Evolutionary conservation across 805 yeast species (phyloP).

Genomic region (Metschnikowia colocasiae): DNA sequence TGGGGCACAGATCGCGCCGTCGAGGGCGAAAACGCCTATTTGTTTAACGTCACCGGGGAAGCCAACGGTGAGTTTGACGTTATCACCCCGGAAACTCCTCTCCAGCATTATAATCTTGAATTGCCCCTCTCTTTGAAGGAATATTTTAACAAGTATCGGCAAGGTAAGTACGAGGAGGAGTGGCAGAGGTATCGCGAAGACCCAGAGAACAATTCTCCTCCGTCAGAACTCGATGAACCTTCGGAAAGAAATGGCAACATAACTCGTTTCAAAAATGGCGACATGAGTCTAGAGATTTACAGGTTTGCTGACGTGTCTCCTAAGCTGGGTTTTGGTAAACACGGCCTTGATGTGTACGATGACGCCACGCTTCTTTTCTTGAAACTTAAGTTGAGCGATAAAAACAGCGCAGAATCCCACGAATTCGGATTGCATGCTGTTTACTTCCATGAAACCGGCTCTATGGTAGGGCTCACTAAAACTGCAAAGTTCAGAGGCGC

Average conservation of each 20-base stretch:
- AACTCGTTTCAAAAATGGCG: slow-evolving; percentile 24
- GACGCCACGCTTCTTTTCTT: slow-evolving; percentile 36
- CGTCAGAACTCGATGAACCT: slow-evolving; percentile 12
- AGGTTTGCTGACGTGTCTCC: slow-evolving; percentile 24
- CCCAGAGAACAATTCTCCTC: slow-evolving; percentile 22
- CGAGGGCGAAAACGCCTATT: slow-evolving; percentile 22
- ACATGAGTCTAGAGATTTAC: slow-evolving; percentile 22
- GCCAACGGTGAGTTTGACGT: slow-evolving; percentile 41
- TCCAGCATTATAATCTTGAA: slow-evolving; percentile 5
- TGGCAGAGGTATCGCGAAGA: slow-evolving; percentile 27
- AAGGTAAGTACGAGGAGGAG: slow-evolving; percentile 25
- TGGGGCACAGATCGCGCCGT: slow-evolving; percentile 42
- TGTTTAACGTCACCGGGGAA: slow-evolving; percentile 48
- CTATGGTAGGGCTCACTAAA: slow-evolving; percentile 53
- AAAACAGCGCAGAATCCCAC: slow-evolving; percentile 48
- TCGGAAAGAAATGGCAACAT: slow-evolving; percentile 27
- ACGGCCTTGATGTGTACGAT: slow-evolving; percentile 16
- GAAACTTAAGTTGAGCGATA: slow-evolving; percentile 35
- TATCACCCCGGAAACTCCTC: slow-evolving; percentile 11
- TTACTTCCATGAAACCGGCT: slow-evolving; percentile 64
- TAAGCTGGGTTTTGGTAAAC: slow-evolving; percentile 17
- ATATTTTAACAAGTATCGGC: slow-evolving; percentile 25
- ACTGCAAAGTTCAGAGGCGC: slow-evolving; percentile 63
- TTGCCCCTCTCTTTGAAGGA: slow-evolving; percentile 31
- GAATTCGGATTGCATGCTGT: slow-evolving; percentile 53